Evolutionary conservation across 1,284 basidiomycete genomes (phyloP).

Genomic region (Marasmius tenuissimus): DNA sequence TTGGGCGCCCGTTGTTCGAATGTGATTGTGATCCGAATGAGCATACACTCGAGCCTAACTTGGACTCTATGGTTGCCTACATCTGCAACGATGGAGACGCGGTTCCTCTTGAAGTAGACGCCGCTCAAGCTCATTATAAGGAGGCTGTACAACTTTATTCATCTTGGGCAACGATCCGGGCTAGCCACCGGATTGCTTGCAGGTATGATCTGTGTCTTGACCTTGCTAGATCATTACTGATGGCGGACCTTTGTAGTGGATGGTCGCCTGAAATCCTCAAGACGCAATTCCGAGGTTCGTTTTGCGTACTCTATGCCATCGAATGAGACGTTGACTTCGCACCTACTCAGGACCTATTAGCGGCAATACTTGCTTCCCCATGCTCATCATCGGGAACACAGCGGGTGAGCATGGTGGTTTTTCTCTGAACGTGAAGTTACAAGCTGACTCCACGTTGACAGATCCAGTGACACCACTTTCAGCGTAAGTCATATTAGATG

Average conservation of each 20-base stretch:
- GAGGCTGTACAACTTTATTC: not conserved
- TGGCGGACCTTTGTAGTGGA: no score
- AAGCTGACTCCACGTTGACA: not conserved
- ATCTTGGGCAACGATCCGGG: slow-evolving; percentile 14
- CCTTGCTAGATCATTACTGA: not conserved
- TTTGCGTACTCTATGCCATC: not conserved
- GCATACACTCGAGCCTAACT: not conserved
- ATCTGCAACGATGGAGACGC: not conserved
- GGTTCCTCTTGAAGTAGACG: not conserved
- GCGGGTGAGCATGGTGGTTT: slow-evolving; percentile 6
- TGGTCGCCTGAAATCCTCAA: slow-evolving; percentile 15
- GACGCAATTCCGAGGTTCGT: slow-evolving; percentile 13
- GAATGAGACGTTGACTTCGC: not conserved
- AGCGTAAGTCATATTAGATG: not conserved
- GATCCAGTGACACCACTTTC: slow-evolving; percentile 10
- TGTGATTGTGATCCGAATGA: slow-evolving; percentile 13
- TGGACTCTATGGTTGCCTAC: not conserved
- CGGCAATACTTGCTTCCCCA: slow-evolving; percentile 13
- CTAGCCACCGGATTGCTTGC: slow-evolving; percentile 10
- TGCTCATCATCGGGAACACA: slow-evolving; percentile 13
- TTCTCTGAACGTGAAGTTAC: not conserved
- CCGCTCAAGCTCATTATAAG: not conserved
- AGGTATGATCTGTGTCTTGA: not conserved
- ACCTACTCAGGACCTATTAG: slow-evolving; percentile 7
- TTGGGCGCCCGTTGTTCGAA: slow-evolving; percentile 5